Evolutionary conservation across 768 basidiomycete genomes (phyloP), one percentile per base, ranked within the genome.

Genomic region (Tricholoma matsutake): DNA sequence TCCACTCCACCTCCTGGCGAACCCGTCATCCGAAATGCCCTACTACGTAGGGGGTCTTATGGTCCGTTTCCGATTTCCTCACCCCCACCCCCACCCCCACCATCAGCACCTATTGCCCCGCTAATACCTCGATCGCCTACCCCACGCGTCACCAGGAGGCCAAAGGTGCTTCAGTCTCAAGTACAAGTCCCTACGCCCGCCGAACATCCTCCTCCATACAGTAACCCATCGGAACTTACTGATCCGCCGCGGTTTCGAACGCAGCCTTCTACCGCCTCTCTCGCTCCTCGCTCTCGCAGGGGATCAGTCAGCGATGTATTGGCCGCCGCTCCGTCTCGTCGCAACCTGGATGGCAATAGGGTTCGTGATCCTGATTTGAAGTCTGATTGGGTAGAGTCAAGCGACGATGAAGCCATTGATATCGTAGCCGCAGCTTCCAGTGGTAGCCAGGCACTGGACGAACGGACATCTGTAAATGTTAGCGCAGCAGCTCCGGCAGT

Each of bases 361-460:
- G 63, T 69, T 13, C 73, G 72, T 53, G 79, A 80, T 68, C 69
- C 76, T 14, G 82, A 82, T 64, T 61, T 73, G 7, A 87, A 87
- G 68, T 77, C 70, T 59, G 81, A 95, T 67, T 92, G 94, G 92
- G 78, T 83, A 58, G 86, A 91, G 70, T 85, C 83, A 5, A 93
- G 91, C 65, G 92, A 94, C 63, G 92, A 94, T 58, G 92, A 94
- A 71, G 92, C 91, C 13, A 91, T 94, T 57, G 86, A 92, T 66
- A 76, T 91, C 43, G 83, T 93, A 32, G 89, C 92, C 0, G 91
- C 92, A 16, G 92, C 86, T 10, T 80, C 90, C 13, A 91, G 89
- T 61, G 92, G 92, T 7, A 88, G 90, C 66, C 89, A 88, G 68
- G 86, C 87, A 13, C 70, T 94, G 54, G 92, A 94, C 67, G 92